Evolutionary conservation across 2,329 filamentous ascomycete genomes (phyloP), one percentile per base, ranked within the genome.

Genomic region (Leptographium radiaticola): DNA sequence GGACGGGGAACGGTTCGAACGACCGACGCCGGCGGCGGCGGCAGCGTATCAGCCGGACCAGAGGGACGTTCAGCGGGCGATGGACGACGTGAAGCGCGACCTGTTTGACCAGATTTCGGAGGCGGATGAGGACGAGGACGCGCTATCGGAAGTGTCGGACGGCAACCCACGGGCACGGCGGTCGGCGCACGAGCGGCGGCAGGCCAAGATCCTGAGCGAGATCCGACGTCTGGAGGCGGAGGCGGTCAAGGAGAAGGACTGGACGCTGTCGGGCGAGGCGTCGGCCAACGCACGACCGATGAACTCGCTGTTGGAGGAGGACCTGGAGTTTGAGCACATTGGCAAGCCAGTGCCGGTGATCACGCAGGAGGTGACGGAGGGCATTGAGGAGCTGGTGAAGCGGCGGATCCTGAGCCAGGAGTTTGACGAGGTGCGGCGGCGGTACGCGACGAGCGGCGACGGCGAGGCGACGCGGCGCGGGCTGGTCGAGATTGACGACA

Each of bases 321-420:
- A 97, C 62, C 78, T 98, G 31, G 91, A 97, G 60, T 98, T 97
- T 65, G 93, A 98, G 70, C 83, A 94, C 62, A 82, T 88, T 25
- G 93, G 93, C 64, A 98, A 97, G 67, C 91, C 93, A 0, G 86
- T 97, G 0, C 89, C 91, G 1, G 87, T 97, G 57, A 89, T 96
- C 66, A 97, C 93, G 0, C 84, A 87, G 44, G 90, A 96, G 67
- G 77, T 94, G 43, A 94, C 83, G 53, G 90, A 96, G 67, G 83
- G 84, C 62, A 94, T 98, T 55, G 93, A 98, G 69, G 85, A 87
- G 38, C 79, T 98, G 56, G 90, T 98, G 72, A 97, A 97, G 70
- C 82, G 89, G 42, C 86, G 93, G 50, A 96, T 98, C 61, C 72
- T 97, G 15, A 83, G 87, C 0, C 83, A 85, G 59, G 87, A 96